phyloP scores from a whole-genome alignment of 768 basidiomycete species.

The Boletus patriciae region DNA sequence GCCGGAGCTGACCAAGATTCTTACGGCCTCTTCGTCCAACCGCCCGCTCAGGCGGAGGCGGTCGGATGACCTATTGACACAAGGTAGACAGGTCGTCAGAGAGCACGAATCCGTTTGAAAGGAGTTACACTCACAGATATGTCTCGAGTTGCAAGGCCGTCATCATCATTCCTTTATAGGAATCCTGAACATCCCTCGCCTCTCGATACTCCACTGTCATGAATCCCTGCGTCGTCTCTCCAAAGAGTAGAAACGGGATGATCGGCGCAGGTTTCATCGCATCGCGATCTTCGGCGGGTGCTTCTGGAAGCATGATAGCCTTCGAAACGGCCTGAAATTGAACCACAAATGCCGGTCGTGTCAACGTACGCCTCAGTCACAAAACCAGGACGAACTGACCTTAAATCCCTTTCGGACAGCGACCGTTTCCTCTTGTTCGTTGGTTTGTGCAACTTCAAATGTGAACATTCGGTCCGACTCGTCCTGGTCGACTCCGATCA shows the following conservation, averaged over 20 bases:
- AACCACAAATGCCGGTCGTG: not conserved
- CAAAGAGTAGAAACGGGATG: constrained; percentile 35
- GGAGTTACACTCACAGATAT: too few relatives aligned
- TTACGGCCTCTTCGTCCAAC: constrained; percentile 27
- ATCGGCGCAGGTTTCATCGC: constrained; percentile 6
- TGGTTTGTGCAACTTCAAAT: constrained; percentile 55
- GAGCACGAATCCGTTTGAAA: too few relatives aligned
- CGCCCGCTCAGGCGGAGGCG: constrained; percentile 23
- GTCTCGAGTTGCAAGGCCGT: too few relatives aligned
- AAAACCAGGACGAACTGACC: constrained; percentile 30
- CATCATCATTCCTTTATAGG: too few relatives aligned
- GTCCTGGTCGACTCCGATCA: constrained; percentile 38
- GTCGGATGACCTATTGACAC: constrained; percentile 5
- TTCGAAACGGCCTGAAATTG: constrained; percentile 11
- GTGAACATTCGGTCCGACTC: constrained; percentile 49
- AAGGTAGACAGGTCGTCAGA: too few relatives aligned
- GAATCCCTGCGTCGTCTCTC: constrained; percentile 44
- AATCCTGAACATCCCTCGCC: not conserved
- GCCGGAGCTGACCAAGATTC: constrained; percentile 30
- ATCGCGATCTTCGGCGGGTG: constrained; percentile 3
- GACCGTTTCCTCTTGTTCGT: constrained; percentile 55
- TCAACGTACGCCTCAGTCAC: not conserved
- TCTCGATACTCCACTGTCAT: constrained; percentile 32
- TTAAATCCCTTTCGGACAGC: constrained; percentile 44
- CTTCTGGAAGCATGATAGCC: constrained; percentile 11